Conservation (phyloP, 305 asterid species). For the Ilex paraguariensis region DNA sequence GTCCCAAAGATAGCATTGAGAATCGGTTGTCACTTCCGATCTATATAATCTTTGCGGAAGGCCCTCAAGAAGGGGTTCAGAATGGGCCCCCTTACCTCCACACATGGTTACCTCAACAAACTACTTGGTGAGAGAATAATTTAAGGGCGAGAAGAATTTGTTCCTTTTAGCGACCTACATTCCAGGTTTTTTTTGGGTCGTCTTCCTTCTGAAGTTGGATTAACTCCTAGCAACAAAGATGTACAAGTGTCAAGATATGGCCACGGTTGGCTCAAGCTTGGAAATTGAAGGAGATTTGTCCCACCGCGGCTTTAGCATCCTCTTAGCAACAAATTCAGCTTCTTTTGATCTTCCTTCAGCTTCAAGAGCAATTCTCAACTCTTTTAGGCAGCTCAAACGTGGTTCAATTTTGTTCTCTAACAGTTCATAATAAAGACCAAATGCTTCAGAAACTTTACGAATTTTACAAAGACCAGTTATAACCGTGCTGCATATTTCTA, state of each 20-base stretch:
- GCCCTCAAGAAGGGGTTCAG: no score
- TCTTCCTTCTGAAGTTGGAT: neutral
- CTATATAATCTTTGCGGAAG: no score
- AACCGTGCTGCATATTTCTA: slow-evolving; percentile 28
- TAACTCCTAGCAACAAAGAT: neutral
- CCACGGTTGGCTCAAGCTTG: neutral
- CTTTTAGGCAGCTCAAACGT: slow-evolving; percentile 54
- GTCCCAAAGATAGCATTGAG: no score
- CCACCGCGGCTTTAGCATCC: slow-evolving; percentile 25
- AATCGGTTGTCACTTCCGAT: no score
- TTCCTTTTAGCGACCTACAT: no score
- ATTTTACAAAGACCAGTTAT: slow-evolving; percentile 46
- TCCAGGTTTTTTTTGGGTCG: no score
- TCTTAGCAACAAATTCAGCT: slow-evolving; percentile 75
- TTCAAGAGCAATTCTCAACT: slow-evolving; percentile 45
- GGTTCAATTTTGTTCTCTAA: slow-evolving; percentile 51
- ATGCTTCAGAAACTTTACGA: slow-evolving; percentile 47
- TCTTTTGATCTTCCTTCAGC: slow-evolving; percentile 59
- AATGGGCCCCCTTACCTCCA: no score
- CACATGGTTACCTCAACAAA: no score
- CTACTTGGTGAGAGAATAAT: no score
- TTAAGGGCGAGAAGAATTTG: no score
- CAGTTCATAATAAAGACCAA: slow-evolving; percentile 58
- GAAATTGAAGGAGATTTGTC: slow-evolving; percentile 2
- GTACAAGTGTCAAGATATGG: neutral